A percentile compares a stretch with the other conserved stretches of the same genome.
Evolutionary conservation across 2,329 filamentous ascomycete species (phyloP).

Genomic region (Botrytis cinerea): DNA sequence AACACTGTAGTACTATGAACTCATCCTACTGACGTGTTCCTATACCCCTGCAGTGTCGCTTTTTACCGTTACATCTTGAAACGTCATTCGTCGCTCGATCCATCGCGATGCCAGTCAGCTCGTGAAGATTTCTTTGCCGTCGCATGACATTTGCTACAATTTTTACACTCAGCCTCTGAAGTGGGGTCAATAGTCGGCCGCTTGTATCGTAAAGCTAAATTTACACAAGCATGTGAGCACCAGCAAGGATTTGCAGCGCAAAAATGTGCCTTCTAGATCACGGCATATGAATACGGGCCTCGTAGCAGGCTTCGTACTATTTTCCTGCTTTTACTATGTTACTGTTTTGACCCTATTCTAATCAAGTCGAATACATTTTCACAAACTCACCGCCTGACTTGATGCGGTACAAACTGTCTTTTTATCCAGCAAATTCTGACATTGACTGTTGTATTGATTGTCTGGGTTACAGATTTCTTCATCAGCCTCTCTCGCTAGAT

Average conservation of each 20-base stretch:
- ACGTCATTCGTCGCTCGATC: background rate
- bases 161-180: background rate
- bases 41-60: background rate
- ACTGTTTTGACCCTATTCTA: background rate
- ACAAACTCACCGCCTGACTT: background rate
- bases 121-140: background rate
- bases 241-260: background rate
- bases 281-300: background rate
- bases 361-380: background rate
- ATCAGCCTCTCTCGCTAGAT: background rate
- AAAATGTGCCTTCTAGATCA: background rate
- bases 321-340: background rate
- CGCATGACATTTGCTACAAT: conserved; percentile 5
- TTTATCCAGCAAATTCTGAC: background rate
- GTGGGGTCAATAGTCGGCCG: background rate
- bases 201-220: background rate
- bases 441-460: background rate
- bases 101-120: background rate
- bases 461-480: background rate
- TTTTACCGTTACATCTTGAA: background rate
- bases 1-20: background rate
- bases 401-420: background rate
- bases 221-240: background rate
- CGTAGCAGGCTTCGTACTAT: background rate
- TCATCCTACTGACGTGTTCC: background rate